Evolutionary conservation across 2,329 filamentous ascomycete species (phyloP).

Genomic region (Hyphodiscus sp.): DNA sequence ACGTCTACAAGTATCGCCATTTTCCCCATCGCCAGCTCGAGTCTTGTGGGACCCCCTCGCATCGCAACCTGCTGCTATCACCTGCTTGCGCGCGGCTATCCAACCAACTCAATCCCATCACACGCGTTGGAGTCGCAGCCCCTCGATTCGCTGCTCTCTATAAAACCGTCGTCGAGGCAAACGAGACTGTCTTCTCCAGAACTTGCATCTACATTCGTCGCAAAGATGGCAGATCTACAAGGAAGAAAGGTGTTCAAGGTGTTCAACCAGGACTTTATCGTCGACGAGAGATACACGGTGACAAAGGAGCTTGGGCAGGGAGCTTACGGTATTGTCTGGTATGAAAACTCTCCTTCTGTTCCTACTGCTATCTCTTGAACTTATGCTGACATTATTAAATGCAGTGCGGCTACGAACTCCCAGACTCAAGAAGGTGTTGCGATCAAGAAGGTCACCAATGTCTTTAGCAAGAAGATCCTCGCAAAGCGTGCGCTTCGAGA

Average conservation of each 20-base stretch:
- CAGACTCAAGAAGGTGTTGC: conserved; percentile 89
- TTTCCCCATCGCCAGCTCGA: not conserved
- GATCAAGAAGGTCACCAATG: conserved; percentile 98
- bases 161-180: not conserved
- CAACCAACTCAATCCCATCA: not conserved
- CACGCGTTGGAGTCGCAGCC: not conserved
- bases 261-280: conserved; percentile 99
- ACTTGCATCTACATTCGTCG: not conserved
- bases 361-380: conserved; percentile 17
- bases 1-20: not conserved
- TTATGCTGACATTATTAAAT: conserved; percentile 18
- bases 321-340: conserved; percentile 99
- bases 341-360: conserved; percentile 29
- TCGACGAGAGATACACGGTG: conserved; percentile 96
- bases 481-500: conserved; percentile 96
- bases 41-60: not conserved
- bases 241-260: conserved; percentile 96
- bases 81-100: not conserved
- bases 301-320: conserved; percentile 98
- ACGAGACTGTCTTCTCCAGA: not conserved
- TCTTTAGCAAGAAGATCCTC: conserved; percentile 99
- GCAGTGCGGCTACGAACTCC: conserved; percentile 84
- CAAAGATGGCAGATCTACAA: conserved; percentile 29
- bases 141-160: not conserved
- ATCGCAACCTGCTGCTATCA: not conserved